These are phyloP conservation scores for Pharus latifolius DNA, from an alignment of 176 grass and related monocot genomes.

Conservation along the genomic window DNA sequence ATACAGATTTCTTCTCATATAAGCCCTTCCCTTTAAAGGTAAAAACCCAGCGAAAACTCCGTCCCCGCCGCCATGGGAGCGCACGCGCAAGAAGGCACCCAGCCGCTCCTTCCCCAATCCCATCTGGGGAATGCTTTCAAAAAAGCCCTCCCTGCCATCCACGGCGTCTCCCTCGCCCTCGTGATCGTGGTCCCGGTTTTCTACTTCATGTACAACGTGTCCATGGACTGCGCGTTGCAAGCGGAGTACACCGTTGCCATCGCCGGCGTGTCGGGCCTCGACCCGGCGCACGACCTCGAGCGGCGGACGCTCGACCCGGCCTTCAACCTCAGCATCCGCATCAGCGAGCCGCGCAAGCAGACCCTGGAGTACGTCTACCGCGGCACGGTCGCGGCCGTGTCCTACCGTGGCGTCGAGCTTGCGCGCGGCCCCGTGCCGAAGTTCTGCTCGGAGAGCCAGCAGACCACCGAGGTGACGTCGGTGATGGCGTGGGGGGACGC, in stretches of 20 bases:
- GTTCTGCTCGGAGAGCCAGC: neutral
- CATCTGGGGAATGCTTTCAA: too few species aligned
- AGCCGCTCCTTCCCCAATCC: too few species aligned
- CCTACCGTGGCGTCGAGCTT: neutral
- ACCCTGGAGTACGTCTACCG: neutral
- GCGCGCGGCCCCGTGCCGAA: neutral
- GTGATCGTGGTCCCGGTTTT: too few species aligned
- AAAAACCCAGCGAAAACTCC: too few species aligned
- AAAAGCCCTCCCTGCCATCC: too few species aligned
- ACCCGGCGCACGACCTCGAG: neutral
- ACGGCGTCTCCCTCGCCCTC: too few species aligned
- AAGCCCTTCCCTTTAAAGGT: too few species aligned
- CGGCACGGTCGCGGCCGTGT: neutral
- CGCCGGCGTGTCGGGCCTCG: neutral
- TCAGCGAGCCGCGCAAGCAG: neutral
- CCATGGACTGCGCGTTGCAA: too few species aligned
- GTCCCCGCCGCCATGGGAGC: too few species aligned
- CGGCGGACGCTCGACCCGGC: neutral
- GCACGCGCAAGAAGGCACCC: too few species aligned
- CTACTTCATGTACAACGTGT: too few species aligned
- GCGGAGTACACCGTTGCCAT: neutral
- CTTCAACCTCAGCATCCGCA: neutral
- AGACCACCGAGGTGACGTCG: neutral
- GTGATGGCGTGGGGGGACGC: neutral
- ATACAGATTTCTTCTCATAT: too few species aligned